A percentile compares a stretch with the other conserved stretches of the same genome.
Conservation (phyloP, 2,329 filamentous ascomycete genomes). For the Rhexocercosporidium sp. region DNA sequence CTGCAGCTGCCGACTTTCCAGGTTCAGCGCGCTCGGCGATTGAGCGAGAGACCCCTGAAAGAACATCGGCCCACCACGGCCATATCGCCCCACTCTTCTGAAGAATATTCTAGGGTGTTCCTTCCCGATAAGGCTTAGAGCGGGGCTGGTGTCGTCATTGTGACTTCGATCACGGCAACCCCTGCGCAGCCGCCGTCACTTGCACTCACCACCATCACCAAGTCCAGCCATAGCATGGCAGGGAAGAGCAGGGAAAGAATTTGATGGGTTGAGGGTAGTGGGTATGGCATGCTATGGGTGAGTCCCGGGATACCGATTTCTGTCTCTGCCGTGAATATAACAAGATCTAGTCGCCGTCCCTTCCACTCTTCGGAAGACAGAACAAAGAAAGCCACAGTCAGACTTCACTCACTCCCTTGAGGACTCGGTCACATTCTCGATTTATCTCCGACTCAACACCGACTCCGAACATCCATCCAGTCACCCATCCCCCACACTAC, state of each 20-base stretch:
- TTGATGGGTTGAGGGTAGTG: neutral
- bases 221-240: neutral
- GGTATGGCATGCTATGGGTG: neutral
- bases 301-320: neutral
- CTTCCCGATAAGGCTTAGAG: constrained; percentile 1
- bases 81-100: neutral
- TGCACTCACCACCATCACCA: neutral
- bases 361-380: neutral
- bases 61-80: constrained; percentile 5
- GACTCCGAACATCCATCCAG: neutral
- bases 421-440: neutral
- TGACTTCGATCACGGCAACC: neutral
- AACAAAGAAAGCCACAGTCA: neutral
- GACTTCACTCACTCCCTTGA: neutral
- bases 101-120: neutral
- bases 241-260: neutral
- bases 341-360: neutral
- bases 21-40: neutral
- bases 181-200: neutral
- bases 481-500: neutral
- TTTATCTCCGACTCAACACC: constrained; percentile 5
- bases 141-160: neutral
- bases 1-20: too few species aligned
- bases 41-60: too few species aligned
- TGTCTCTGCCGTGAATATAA: constrained; percentile 3